Evolutionary conservation across 106 monocot genomes (phyloP).

Genomic region (Apostasia ramifera): DNA sequence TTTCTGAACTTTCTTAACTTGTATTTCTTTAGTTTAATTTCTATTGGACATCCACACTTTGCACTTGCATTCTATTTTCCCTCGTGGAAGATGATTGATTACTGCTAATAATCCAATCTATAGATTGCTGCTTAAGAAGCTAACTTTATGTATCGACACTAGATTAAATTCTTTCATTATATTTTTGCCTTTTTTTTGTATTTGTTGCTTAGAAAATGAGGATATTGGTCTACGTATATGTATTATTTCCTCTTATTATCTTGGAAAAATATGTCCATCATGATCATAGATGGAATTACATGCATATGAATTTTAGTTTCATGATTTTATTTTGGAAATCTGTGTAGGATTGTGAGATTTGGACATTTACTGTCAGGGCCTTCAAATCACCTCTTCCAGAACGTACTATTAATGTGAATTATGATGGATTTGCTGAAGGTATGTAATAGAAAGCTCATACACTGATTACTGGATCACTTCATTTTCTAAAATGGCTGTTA

Average conservation of each 20-base stretch:
- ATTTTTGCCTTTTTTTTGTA: not conserved
- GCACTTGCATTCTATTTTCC: too few relatives aligned
- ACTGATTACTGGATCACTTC: not conserved
- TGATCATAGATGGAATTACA: too few relatives aligned
- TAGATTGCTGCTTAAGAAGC: not conserved
- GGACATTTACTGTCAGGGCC: slow-evolving; percentile 90
- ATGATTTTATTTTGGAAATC: not conserved
- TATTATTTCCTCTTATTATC: too few relatives aligned
- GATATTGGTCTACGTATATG: not conserved
- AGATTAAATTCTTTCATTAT: not conserved
- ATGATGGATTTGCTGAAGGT: slow-evolving; percentile 99
- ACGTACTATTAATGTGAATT: slow-evolving; percentile 77
- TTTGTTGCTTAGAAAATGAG: not conserved
- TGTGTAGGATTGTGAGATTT: slow-evolving; percentile 91
- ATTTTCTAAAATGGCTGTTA: not conserved
- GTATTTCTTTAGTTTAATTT: too few relatives aligned
- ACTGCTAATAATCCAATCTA: not conserved
- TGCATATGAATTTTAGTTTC: too few relatives aligned
- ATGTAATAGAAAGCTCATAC: not conserved
- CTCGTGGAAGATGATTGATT: too few relatives aligned
- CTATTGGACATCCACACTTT: not conserved
- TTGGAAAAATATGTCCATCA: too few relatives aligned
- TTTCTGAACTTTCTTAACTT: too few relatives aligned
- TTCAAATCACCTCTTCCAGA: slow-evolving; percentile 80
- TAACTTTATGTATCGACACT: not conserved